Conservation (phyloP, 805 yeast genomes). For the Torulaspora quercuum region DNA sequence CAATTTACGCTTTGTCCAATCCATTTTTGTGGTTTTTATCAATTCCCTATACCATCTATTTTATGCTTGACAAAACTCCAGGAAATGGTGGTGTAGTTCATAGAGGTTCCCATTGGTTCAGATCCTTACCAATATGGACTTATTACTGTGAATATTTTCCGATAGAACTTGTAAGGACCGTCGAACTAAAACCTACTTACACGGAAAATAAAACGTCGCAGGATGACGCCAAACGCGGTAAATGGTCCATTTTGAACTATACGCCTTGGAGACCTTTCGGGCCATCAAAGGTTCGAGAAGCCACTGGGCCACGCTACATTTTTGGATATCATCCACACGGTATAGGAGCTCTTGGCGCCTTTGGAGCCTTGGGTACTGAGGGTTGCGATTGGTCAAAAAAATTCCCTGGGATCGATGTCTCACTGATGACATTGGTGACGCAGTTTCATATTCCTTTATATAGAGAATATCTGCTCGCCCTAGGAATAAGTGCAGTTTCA, state of each 20-base stretch:
- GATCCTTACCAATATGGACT: constrained; percentile 59
- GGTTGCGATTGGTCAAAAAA: constrained; percentile 63
- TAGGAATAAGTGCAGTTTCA: constrained; percentile 85
- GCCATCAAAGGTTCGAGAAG: constrained; percentile 34
- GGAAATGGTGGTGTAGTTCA: constrained; percentile 66
- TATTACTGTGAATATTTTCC: constrained; percentile 81
- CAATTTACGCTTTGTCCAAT: constrained; percentile 55
- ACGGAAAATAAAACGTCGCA: constrained; percentile 35
- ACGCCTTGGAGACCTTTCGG: constrained; percentile 8
- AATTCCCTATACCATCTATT: constrained; percentile 61
- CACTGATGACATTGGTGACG: constrained; percentile 73
- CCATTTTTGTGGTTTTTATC: constrained; percentile 66
- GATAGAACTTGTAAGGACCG: constrained; percentile 61
- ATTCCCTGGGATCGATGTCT: constrained; percentile 81
- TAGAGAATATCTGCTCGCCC: constrained; percentile 74
- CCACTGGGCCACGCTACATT: constrained; percentile 68
- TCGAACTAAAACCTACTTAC: constrained; percentile 71
- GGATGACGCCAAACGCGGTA: constrained; percentile 1
- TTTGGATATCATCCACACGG: constrained; percentile 98
- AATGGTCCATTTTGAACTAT: constrained; percentile 11
- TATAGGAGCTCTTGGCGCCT: constrained; percentile 84
- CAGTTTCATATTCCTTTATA: constrained; percentile 84
- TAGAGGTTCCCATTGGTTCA: constrained; percentile 54
- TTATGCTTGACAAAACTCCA: constrained; percentile 60
- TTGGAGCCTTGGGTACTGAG: constrained; percentile 80